Evolutionary conservation across 2,329 filamentous ascomycete species (phyloP), one percentile per base, ranked within the genome.

Genomic region (Sphaerulina vaccinii): DNA sequence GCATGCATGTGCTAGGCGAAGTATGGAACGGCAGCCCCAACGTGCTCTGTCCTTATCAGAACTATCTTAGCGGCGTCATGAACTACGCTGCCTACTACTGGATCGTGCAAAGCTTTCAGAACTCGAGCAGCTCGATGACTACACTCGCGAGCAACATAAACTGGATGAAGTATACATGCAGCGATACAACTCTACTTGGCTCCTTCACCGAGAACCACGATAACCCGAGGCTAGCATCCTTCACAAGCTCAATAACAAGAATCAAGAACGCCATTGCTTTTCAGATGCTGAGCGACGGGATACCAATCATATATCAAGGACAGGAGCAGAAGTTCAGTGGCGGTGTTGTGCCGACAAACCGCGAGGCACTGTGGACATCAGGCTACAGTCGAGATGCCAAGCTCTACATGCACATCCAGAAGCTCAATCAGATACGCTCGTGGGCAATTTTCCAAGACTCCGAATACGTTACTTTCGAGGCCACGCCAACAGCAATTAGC

Each of bases 281-380:
- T 56, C 76, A 77, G 16, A 75, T 86, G 13, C 75, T 86, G 13
- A 70, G 71, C 1, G 73, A 83, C 46, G 83, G 83, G 13, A 79
- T 85, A 27, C 82, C 82, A 1, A 81, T 84, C 49, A 73, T 85
- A 22, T 86, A 85, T 66, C 78, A 83, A 58, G 83, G 82, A 21
- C 79, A 82, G 54, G 83, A 86, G 66, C 83, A 86, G 61, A 78
- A 77, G 44, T 81, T 76, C 62, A 63, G 68, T 1, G 63, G 62
- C 10, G 21, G 51, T 6, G 61, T 60, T 23, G 57, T 57, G 27
- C 71, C 71, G 0, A 53, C 51, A 15, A 71, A 72, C 43, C 64
- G 71, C 37, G 71, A 72, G 57, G 67, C 69, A 3, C 57, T 68
- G 6, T 73, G 71, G 71, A 50, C 62, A 8, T 58, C 61, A 1